These are phyloP conservation scores for Hyphopichia buzzinii DNA, from an alignment of 1,139 yeast species.

Conservation along the genomic window DNA sequence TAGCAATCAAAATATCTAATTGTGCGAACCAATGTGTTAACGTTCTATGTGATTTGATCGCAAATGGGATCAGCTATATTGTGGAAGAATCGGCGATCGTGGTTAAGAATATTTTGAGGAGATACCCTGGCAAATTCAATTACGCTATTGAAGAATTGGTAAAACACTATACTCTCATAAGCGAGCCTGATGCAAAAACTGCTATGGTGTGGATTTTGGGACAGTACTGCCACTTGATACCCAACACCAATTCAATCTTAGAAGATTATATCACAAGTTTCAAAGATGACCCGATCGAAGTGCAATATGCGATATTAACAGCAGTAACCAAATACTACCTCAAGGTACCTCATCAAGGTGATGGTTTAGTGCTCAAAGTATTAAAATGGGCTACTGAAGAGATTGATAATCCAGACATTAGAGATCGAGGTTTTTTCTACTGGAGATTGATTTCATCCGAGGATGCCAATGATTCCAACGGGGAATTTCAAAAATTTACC, in stretches of 20 bases:
- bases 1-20: slow-evolving; percentile 68
- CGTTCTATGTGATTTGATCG: slow-evolving; percentile 56
- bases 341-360: slow-evolving; percentile 54
- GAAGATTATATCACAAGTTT: slow-evolving; percentile 47
- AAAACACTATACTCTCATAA: slow-evolving; percentile 46
- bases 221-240: slow-evolving; percentile 56
- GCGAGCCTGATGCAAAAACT: slow-evolving; percentile 77
- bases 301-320: slow-evolving; percentile 71
- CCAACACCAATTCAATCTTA: slow-evolving; percentile 46
- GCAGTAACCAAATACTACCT: slow-evolving; percentile 72
- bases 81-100: slow-evolving; percentile 81
- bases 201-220: slow-evolving; percentile 87
- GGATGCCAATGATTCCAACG: slow-evolving; percentile 19
- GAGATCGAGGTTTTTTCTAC: slow-evolving; percentile 84
- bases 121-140: slow-evolving; percentile 58
- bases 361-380: slow-evolving; percentile 54
- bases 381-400: slow-evolving; percentile 76
- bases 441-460: slow-evolving; percentile 72
- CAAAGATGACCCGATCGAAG: slow-evolving; percentile 64
- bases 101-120: slow-evolving; percentile 70
- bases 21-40: slow-evolving; percentile 64
- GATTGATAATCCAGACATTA: slow-evolving; percentile 71
- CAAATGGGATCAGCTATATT: slow-evolving; percentile 69
- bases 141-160: slow-evolving; percentile 41
- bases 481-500: slow-evolving; percentile 40